These are phyloP conservation scores for Begonia fuchsioides DNA, from an alignment of 306 rosid genomes.

Conservation along the genomic window DNA sequence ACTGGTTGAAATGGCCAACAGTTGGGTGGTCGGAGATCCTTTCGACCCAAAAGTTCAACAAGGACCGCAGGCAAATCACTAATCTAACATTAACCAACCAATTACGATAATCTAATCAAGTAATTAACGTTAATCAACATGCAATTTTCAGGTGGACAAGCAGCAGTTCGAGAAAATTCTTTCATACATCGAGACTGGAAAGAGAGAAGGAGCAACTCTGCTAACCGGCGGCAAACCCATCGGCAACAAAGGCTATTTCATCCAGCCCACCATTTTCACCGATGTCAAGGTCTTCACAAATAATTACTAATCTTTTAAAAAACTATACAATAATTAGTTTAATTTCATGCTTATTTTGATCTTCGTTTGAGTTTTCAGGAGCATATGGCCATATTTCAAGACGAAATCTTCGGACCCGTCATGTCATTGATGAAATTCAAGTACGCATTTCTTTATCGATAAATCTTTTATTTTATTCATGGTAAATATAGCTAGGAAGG, in stretches of 20 bases:
- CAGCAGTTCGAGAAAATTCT: slow-evolving; percentile 58
- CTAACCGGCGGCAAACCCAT: slow-evolving; percentile 59
- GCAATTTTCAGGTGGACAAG: slow-evolving; percentile 41
- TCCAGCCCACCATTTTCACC: slow-evolving; percentile 72
- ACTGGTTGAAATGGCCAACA: slow-evolving; percentile 36
- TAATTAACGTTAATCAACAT: no score
- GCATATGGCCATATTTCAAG: slow-evolving; percentile 47
- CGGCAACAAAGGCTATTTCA: slow-evolving; percentile 63
- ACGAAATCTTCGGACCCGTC: slow-evolving; percentile 88
- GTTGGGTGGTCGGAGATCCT: slow-evolving; percentile 80
- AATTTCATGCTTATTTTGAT: neutral
- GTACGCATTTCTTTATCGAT: slow-evolving; percentile 12
- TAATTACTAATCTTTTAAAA: neutral
- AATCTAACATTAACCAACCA: no score
- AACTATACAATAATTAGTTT: neutral
- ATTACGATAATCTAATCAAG: no score
- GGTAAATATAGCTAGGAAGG: no score
- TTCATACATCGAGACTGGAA: slow-evolving; percentile 65
- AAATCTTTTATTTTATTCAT: no score
- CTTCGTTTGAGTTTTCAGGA: slow-evolving; percentile 22
- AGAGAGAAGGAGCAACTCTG: slow-evolving; percentile 79
- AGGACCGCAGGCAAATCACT: slow-evolving; percentile 60
- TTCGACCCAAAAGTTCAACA: slow-evolving; percentile 61
- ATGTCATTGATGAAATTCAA: slow-evolving; percentile 56
- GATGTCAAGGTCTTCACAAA: slow-evolving; percentile 40